Evolutionary conservation across 192 early-diverging fungal genomes (phyloP).

Genomic region (Backusella macrospora): DNA sequence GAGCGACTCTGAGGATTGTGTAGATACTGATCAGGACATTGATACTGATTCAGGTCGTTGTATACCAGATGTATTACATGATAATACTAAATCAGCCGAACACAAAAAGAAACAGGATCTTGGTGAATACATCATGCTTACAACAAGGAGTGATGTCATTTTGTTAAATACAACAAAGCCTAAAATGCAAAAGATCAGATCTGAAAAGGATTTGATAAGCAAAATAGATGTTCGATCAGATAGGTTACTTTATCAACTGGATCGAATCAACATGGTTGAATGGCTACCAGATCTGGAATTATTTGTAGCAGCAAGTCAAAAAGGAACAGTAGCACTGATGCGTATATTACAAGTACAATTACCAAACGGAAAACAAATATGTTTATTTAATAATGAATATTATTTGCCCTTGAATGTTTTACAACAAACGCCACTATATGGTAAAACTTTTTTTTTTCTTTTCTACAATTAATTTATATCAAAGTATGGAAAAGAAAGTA

Average conservation of each 20-base stretch:
- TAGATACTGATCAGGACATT: neutral
- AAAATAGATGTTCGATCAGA: constrained; percentile 34
- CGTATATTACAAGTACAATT: constrained; percentile 34
- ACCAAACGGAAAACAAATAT: constrained; percentile 19
- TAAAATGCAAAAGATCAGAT: constrained; percentile 19
- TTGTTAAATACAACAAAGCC: constrained; percentile 21
- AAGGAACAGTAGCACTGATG: constrained; percentile 34
- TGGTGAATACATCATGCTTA: constrained; percentile 29
- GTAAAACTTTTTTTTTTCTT: neutral
- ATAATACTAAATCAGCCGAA: neutral
- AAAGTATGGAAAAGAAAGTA: neutral
- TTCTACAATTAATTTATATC: neutral
- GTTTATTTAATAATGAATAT: constrained; percentile 33
- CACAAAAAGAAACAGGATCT: neutral
- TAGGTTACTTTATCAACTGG: constrained; percentile 16
- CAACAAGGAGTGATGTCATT: constrained; percentile 26
- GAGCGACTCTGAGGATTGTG: constrained; percentile 4
- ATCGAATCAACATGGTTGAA: constrained; percentile 35
- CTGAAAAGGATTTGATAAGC: constrained; percentile 21
- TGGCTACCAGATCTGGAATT: constrained; percentile 42
- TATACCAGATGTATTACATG: constrained; percentile 18
- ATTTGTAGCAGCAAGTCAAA: constrained; percentile 30
- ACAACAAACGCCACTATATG: constrained; percentile 30
- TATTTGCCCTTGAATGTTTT: constrained; percentile 29
- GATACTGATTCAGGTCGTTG: neutral